Base-by-base conservation (phyloP, 1,139 yeast species). In the Sugiyamaella grinbergsii region DNA sequence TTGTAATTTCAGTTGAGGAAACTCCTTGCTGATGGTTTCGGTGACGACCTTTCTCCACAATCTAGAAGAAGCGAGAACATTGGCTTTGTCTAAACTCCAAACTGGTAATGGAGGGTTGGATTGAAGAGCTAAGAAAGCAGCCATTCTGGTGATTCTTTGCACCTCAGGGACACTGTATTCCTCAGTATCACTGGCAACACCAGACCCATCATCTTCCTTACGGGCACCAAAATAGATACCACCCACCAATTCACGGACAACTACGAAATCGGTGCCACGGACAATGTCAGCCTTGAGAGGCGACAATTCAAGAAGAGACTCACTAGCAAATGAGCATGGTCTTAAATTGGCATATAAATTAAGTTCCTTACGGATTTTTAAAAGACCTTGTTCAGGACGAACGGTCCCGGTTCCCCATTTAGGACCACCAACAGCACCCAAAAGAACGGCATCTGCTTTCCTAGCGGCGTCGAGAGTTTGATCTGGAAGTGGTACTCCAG, bases 401-500 rank as follows among this genome's bases (percentile, higher is more conserved):
- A 93, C 97, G 13, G 79, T 65, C 42, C 73, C 97, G 32, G 97
- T 87, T 31, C 95, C 94, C 98, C 98, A 93, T 72, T 93, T 93
- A 54, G 98, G 98, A 24, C 98, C 98, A 58, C 98, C 98, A 23
- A 93, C 98, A 4, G 98, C 97, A 58, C 98, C 98, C 53, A 93
- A 77, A 57, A 93, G 75, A 16, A 93, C 96, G 32, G 98, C 98
- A 67, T 93, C 95, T 1, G 98, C 85, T 42, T 73, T 72, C 71
- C 87, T 90, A 44, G 98, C 81, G n/a, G 95, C 89, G 46, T 75
- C 86, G 47, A 93, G 77, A 2, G 97, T 78, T 50, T 78, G 94
- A 56, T 85, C 95, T n/a, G 97, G 89, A 59, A 93, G 77, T 51
- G 98, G 97, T 41, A 69, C 81, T 49, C 98, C 98, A 42, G 95